Evolutionary conservation across 768 basidiomycete species (phyloP), one percentile per base, ranked within the genome.

Genomic region (Amanita inopinata): DNA sequence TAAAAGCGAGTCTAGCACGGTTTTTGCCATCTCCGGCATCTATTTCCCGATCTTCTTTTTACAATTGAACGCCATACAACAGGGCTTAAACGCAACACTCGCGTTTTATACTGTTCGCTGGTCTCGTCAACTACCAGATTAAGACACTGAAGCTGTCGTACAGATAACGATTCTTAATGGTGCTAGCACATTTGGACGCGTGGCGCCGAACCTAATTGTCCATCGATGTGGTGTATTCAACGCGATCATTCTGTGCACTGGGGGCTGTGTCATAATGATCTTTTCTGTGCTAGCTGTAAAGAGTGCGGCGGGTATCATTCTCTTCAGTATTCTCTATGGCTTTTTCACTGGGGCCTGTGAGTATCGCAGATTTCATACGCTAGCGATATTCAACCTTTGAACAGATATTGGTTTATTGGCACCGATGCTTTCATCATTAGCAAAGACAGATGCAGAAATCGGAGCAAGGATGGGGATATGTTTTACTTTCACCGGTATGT

Each of bases 31-130:
- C 4, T 48, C 54, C 1, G 70, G 68, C 2, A 51, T 73, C 23
- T 75, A 64, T 46, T 73, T 64, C 34, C 74, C 76, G 0, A 59
- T 74, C 12, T 78, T 75, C 56, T 80, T 73, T 51, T 49, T 79
- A 5, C 78, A 80, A 48, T 54, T 78, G 9, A 67, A 73, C 44
- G 64, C 76, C 0, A 60, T 72, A 20, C 56, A 62, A 37, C 73
- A 73, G 42, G 67, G 69, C 1, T 61, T 74, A 28, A 54, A 60
- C 11, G 53, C 63, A 6, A 58, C 54, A n/a, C 59, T 80, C 3
- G 72, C 78, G 0, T 79, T 80, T 46, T 78, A 78, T 46, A 68
- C 67, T 22, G 78, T 78, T 40, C 18, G 44, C 19, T 43, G 50
- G 25, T 27, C 8, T 25, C 5, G 46, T 12, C 23, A 18, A 12